These are phyloP conservation scores for Apophysomyces elegans DNA, from an alignment of 371 early-diverging fungal genomes.

Conservation along the genomic window DNA sequence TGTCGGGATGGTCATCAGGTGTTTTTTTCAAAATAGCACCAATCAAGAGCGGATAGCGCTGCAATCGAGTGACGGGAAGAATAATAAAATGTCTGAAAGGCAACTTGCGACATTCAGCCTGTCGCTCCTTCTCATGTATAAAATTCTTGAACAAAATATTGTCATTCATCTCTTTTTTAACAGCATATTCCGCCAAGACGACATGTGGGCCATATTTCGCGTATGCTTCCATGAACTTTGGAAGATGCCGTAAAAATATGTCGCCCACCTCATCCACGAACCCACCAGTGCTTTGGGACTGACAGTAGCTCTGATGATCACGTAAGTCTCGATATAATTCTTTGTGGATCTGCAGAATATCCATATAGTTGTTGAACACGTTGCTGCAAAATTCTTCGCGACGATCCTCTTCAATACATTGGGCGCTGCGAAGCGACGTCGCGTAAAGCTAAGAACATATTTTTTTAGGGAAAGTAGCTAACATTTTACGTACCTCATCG, in stretches of 20 bases:
- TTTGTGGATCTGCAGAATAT: slow-evolving; percentile 74
- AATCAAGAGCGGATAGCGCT: slow-evolving; percentile 85
- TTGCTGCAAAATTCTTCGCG: slow-evolving; percentile 71
- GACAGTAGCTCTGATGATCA: slow-evolving; percentile 62
- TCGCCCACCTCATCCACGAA: slow-evolving; percentile 84
- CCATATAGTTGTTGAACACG: slow-evolving; percentile 81
- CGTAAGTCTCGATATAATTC: slow-evolving; percentile 67
- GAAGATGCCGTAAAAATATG: slow-evolving; percentile 71
- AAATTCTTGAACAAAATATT: slow-evolving; percentile 74
- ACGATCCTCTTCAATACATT: slow-evolving; percentile 56
- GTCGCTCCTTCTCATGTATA: slow-evolving; percentile 62
- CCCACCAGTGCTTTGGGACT: slow-evolving; percentile 46
- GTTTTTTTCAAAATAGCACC: slow-evolving; percentile 81
- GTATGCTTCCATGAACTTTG: slow-evolving; percentile 69
- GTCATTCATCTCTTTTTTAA: slow-evolving; percentile 69
- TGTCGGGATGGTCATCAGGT: slow-evolving; percentile 79
- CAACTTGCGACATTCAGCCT: slow-evolving; percentile 66
- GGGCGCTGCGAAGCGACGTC: slow-evolving; percentile 28
- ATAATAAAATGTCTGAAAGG: slow-evolving; percentile 52
- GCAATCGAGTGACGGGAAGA: slow-evolving; percentile 81
- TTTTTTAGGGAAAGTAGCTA: neutral
- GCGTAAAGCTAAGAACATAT: slow-evolving; percentile 27
- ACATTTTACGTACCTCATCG: slow-evolving; percentile 31
- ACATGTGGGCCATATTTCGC: slow-evolving; percentile 86
- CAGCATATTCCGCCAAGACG: slow-evolving; percentile 72